Evolutionary conservation across 2,329 filamentous ascomycete species (phyloP), one percentile per base, ranked within the genome.

Genomic region (Truncatella angustata): DNA sequence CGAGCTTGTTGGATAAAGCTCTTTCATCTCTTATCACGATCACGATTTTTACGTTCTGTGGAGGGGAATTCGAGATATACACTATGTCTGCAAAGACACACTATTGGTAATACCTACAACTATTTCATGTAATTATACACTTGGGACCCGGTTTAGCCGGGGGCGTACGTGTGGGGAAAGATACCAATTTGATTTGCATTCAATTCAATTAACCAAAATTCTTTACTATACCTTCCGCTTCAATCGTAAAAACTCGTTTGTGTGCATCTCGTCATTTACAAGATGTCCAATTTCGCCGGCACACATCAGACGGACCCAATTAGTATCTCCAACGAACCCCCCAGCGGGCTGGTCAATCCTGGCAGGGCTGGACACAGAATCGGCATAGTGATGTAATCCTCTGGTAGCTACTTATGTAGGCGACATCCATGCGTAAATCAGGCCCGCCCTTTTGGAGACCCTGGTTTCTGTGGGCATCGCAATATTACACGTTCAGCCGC

Each of bases 1-100:
- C 16, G 63, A 67, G 35, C 58, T 60, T 26, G 34, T 36, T 40
- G 28, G 53, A 32, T 34, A 30, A 34, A 43, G 12, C 16, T 28
- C 40, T 24, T 24, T 16, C 28, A 16, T 24, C 40, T 43, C 28
- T 26, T 26, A 21, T 34, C 37, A 49, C 24, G 32, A n/a, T 23
- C 30, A 49, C 46, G 32, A 49, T 40, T 40, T 40, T 40, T 21
- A 30, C 23, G 20, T 21, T 24, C 12, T 43, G n/a, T 14, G 14
- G 23, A 23, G 40, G 16, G 23, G n/a, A 26, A 26, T 10, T 20
- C 10, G 24, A n/a, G 16, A 26, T 16, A 24, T n/a, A n/a, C 9
- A n/a, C 11, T 6, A 43, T 26, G 40, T 43, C 40, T 43, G 40
- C 40, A 43, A 43, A 43, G 40, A 43, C 40, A 16, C 16, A 43